Percentiles rank a stretch among this genome's conserved stretches.
These are phyloP conservation scores for Prunus campanulata DNA, from an alignment of 306 rosid species.

Conservation along the genomic window DNA sequence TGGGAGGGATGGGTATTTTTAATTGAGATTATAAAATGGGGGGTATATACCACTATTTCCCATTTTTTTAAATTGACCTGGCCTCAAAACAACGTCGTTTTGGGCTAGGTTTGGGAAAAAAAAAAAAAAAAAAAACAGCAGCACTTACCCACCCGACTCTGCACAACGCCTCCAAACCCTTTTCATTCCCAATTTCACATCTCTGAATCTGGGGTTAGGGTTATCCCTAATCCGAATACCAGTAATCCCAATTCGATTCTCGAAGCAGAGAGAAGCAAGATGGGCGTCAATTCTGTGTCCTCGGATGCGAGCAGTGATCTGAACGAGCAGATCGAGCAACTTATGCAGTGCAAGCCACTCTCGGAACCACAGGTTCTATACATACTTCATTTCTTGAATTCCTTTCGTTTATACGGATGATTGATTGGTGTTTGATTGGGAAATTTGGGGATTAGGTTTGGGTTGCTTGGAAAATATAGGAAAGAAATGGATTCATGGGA, in stretches of 20 bases:
- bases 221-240: conserved; percentile 28
- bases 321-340: conserved; percentile 98
- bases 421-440: neutral
- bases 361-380: conserved; percentile 81
- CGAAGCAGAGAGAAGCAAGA: conserved; percentile 24
- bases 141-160: no score
- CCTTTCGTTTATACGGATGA: conserved; percentile 10
- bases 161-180: no score
- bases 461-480: neutral
- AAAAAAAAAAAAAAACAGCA: no score
- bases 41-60: no score
- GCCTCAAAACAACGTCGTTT: no score
- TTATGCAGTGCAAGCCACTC: conserved; percentile 98
- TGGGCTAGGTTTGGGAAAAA: no score
- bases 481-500: neutral
- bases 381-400: conserved; percentile 4
- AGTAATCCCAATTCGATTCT: conserved; percentile 10
- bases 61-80: no score
- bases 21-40: no score
- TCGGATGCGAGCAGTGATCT: conserved; percentile 59
- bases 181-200: neutral
- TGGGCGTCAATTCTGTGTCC: conserved; percentile 68
- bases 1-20: no score
- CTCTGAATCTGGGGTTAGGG: conserved; percentile 30
- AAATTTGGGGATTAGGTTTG: neutral